These are phyloP conservation scores for Helicostylum pulchrum DNA, from an alignment of 192 early-diverging fungal species.

Conservation along the genomic window DNA sequence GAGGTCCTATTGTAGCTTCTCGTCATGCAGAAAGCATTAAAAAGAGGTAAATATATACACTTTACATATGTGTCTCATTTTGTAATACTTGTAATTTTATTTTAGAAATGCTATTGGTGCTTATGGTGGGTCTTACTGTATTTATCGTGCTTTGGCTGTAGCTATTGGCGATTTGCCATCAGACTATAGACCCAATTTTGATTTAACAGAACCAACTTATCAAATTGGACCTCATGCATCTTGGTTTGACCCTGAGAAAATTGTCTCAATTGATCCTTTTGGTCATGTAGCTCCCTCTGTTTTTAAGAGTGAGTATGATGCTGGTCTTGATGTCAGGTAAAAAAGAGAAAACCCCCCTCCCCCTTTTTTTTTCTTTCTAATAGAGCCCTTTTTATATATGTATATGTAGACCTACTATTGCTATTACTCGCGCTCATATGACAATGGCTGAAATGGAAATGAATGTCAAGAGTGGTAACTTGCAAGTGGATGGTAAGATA, in stretches of 20 bases:
- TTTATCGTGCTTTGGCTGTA: constrained; percentile 88
- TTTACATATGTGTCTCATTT: background rate
- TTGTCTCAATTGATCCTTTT: constrained; percentile 93
- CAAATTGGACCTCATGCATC: constrained; percentile 72
- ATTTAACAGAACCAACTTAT: constrained; percentile 83
- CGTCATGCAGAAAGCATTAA: constrained; percentile 71
- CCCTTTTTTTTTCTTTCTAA: too few relatives aligned
- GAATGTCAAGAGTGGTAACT: constrained; percentile 53
- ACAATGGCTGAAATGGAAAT: constrained; percentile 87
- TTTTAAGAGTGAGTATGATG: constrained; percentile 57
- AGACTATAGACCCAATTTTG: constrained; percentile 84
- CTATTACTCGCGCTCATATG: constrained; percentile 95
- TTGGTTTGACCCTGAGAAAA: constrained; percentile 84
- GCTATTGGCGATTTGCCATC: constrained; percentile 84
- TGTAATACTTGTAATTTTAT: background rate
- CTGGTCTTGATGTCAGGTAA: constrained; percentile 68
- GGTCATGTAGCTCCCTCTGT: constrained; percentile 73
- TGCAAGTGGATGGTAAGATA: constrained; percentile 80
- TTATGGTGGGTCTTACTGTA: constrained; percentile 87
- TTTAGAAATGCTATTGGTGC: constrained; percentile 93
- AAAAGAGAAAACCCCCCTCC: background rate
- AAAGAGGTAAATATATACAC: constrained; percentile 48
- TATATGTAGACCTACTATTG: constrained; percentile 80
- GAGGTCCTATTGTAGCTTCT: constrained; percentile 88
- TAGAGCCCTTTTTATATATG: background rate